These are phyloP conservation scores for Punctularia strigosozonata DNA, from an alignment of 768 basidiomycete genomes.

Conservation along the genomic window DNA sequence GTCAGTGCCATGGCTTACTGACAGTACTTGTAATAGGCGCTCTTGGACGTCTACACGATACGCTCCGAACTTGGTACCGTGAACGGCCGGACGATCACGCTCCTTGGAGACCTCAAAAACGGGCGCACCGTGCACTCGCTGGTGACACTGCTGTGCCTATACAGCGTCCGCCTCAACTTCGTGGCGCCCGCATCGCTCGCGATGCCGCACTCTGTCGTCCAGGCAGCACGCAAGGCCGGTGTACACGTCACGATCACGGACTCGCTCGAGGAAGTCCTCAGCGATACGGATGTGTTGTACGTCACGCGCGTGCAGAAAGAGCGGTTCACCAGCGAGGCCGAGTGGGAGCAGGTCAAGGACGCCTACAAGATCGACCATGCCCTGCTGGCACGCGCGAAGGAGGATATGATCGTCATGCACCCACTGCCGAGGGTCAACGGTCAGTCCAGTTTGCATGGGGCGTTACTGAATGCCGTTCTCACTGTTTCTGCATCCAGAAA, in stretches of 20 bases:
- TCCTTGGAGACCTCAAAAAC: conserved; percentile 95
- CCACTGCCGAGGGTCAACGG: conserved; percentile 92
- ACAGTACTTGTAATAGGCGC: conserved; percentile 35
- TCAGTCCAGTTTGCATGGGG: conserved; percentile 19
- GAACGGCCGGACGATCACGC: conserved; percentile 86
- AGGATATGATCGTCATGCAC: conserved; percentile 98
- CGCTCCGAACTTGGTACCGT: conserved; percentile 97
- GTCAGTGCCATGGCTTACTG: not conserved
- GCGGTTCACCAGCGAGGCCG: conserved; percentile 67
- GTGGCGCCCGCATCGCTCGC: conserved; percentile 78
- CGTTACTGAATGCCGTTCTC: conserved; percentile 1
- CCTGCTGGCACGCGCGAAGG: conserved; percentile 84
- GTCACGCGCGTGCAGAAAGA: conserved; percentile 96
- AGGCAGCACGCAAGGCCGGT: conserved; percentile 75
- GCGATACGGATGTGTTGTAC: conserved; percentile 91
- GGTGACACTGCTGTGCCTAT: conserved; percentile 83
- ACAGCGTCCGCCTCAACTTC: conserved; percentile 91
- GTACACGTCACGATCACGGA: conserved; percentile 71
- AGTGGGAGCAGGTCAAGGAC: conserved; percentile 89
- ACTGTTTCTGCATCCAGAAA: conserved; percentile 49
- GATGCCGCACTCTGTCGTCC: conserved; percentile 83
- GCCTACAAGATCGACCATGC: conserved; percentile 91
- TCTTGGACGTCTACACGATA: conserved; percentile 87
- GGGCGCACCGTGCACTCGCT: conserved; percentile 96
- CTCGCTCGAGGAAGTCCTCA: conserved; percentile 83